These are phyloP conservation scores for Scheffersomyces segobiensis DNA, from an alignment of 1,139 yeast genomes.

Conservation along the genomic window DNA sequence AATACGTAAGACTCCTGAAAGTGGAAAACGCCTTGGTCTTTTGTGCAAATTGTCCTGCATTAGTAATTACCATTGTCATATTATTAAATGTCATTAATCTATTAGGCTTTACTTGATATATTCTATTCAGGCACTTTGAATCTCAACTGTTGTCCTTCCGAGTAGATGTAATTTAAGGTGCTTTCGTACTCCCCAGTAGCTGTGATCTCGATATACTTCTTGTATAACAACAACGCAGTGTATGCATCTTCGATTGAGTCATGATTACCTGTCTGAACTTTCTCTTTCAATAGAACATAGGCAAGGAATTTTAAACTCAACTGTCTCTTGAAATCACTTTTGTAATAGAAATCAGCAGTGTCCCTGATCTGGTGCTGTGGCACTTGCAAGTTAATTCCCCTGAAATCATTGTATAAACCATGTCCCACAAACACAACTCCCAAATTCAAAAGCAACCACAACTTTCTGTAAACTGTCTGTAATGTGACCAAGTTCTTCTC, in stretches of 20 bases:
- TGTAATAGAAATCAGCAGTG: conserved; percentile 77
- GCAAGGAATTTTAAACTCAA: conserved; percentile 88
- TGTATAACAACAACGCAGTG: conserved; percentile 78
- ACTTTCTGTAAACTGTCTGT: conserved; percentile 81
- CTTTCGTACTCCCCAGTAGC: conserved; percentile 60
- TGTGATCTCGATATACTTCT: conserved; percentile 64
- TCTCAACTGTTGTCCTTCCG: conserved; percentile 63
- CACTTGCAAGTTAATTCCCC: conserved; percentile 88
- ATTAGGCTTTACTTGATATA: background rate
- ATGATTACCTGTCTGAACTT: conserved; percentile 91
- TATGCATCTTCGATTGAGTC: conserved; percentile 96
- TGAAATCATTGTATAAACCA: conserved; percentile 86
- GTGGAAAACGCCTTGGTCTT: no score
- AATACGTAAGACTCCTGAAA: no score
- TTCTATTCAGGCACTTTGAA: conserved; percentile 40
- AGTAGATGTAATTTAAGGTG: conserved; percentile 65
- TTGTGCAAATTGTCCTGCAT: background rate
- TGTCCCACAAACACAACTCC: conserved; percentile 97
- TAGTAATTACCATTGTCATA: background rate
- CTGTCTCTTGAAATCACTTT: conserved; percentile 69
- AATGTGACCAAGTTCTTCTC: conserved; percentile 71
- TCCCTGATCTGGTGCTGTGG: conserved; percentile 86
- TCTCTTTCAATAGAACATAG: conserved; percentile 69
- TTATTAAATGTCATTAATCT: background rate
- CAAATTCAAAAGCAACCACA: conserved; percentile 84